Conservation (phyloP, 306 rosid species). For the Amphicarpaea edgeworthii region DNA sequence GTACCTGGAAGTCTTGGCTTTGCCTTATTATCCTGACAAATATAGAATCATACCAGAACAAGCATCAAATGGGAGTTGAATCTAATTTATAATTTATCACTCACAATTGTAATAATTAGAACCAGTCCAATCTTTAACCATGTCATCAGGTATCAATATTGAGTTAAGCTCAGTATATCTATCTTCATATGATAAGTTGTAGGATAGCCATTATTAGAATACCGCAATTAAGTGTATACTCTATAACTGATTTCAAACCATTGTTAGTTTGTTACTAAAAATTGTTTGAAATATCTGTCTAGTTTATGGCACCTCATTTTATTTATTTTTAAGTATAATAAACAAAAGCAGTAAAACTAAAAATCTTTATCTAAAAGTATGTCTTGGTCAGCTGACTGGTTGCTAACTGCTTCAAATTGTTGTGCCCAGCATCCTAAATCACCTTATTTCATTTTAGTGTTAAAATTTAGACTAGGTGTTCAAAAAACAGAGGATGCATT, state of each 20-base stretch:
- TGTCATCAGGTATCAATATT: slow-evolving; percentile 24
- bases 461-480: slow-evolving; percentile 10
- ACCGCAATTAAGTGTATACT: not conserved
- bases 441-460: slow-evolving; percentile 22
- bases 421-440: slow-evolving; percentile 27
- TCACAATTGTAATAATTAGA: slow-evolving; percentile 12
- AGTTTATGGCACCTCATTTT: slow-evolving; percentile 31
- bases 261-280: slow-evolving; percentile 23
- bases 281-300: slow-evolving; percentile 15
- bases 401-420: not conserved
- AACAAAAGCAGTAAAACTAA: not conserved
- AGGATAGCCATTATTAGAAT: slow-evolving; percentile 33
- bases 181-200: slow-evolving; percentile 11
- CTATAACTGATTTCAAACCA: slow-evolving; percentile 15
- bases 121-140: slow-evolving; percentile 2
- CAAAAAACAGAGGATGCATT: slow-evolving; percentile 25
- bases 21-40: slow-evolving; percentile 62
- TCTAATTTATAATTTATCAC: slow-evolving; percentile 27
- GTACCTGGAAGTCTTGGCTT: slow-evolving; percentile 67
- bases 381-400: slow-evolving; percentile 34
- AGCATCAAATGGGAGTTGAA: slow-evolving; percentile 22
- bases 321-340: slow-evolving; percentile 22
- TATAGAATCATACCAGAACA: slow-evolving; percentile 31
- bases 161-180: slow-evolving; percentile 11
- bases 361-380: slow-evolving; percentile 8